Evolutionary conservation across 129 eudicot species (phyloP).

Genomic region (Artemisia annua): DNA sequence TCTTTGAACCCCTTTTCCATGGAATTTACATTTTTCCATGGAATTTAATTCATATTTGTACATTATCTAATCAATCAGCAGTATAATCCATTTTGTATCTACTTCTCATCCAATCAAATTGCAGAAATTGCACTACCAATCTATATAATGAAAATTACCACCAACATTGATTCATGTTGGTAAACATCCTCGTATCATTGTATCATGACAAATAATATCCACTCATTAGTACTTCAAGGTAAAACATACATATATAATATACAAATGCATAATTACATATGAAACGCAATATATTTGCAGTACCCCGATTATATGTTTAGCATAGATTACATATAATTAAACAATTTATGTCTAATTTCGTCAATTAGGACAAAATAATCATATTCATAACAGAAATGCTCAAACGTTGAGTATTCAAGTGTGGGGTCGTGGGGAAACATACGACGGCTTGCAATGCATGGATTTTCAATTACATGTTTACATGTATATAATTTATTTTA

Average conservation of each 20-base stretch:
- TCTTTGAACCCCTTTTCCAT: no score
- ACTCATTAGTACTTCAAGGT: background rate
- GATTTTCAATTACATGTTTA: background rate
- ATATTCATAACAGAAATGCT: background rate
- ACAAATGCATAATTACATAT: no score
- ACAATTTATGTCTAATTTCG: no score
- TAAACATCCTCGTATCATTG: background rate
- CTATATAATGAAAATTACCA: background rate
- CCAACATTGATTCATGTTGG: background rate
- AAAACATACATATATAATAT: background rate
- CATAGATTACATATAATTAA: no score
- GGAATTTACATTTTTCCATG: no score
- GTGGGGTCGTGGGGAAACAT: background rate
- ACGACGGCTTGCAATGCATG: conserved; percentile 19
- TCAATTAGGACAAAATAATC: background rate
- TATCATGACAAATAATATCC: background rate
- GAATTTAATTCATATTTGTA: background rate
- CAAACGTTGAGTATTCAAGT: conserved; percentile 20
- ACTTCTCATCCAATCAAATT: background rate
- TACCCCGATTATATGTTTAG: no score
- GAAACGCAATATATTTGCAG: no score
- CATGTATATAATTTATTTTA: conserved; percentile 1
- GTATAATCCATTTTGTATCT: background rate
- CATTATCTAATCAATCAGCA: background rate
- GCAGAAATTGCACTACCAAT: background rate